Percentiles rank a stretch among this genome's conserved stretches.
These are phyloP conservation scores for Phaffomyces thermotolerans DNA, from an alignment of 805 yeast genomes.

Conservation along the genomic window DNA sequence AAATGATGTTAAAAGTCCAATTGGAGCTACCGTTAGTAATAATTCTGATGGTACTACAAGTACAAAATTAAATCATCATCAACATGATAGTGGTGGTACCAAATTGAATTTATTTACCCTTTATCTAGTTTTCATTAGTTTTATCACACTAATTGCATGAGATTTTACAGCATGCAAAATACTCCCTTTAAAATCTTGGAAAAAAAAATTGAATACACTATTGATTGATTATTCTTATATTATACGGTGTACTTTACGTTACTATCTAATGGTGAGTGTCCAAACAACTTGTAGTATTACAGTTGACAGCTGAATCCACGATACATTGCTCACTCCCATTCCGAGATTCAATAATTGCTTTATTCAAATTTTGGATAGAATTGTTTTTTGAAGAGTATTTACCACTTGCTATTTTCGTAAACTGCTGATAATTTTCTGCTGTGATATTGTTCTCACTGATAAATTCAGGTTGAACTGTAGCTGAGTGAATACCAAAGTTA, in stretches of 20 bases:
- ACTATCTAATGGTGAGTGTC: constrained; percentile 2
- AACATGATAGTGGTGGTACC: not conserved
- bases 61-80: not conserved
- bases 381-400: constrained; percentile 19
- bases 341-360: constrained; percentile 9
- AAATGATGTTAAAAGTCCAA: constrained; percentile 8
- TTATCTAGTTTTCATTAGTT: not conserved
- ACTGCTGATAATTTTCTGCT: constrained; percentile 26
- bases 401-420: constrained; percentile 29
- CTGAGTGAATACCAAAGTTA: constrained; percentile 81
- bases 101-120: not conserved
- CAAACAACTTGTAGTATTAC: constrained; percentile 41
- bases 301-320: constrained; percentile 45
- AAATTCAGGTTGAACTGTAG: constrained; percentile 96
- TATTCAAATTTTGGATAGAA: constrained; percentile 9
- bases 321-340: constrained; percentile 34
- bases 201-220: not conserved
- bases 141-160: not conserved
- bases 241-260: too few species aligned
- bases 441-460: constrained; percentile 25
- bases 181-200: not conserved
- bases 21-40: constrained; percentile 9
- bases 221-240: not conserved
- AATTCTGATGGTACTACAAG: not conserved
- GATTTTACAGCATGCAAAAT: too few species aligned